A percentile compares a stretch with the other conserved stretches of the same genome.
Conservation (phyloP, 257 asterid genomes). For the Primulina huaijiensis region DNA sequence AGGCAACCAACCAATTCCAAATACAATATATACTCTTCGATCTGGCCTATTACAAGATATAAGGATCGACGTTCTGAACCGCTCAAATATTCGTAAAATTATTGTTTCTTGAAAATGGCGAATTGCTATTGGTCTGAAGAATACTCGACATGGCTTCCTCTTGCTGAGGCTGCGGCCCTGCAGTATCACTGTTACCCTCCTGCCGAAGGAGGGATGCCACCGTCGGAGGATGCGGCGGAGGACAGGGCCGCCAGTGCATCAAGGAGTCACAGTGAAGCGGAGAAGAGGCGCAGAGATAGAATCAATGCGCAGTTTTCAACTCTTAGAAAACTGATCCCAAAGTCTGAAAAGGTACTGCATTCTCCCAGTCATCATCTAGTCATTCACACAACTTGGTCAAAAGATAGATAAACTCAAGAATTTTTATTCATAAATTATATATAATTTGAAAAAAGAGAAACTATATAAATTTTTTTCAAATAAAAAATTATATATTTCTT, state of each 20-base stretch:
- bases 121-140: slow-evolving; percentile 34
- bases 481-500: no score
- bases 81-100: not conserved
- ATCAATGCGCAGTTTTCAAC: slow-evolving; percentile 12
- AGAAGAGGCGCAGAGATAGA: slow-evolving; percentile 18
- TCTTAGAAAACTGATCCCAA: slow-evolving; percentile 17
- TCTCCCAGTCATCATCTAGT: no score
- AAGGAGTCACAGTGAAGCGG: slow-evolving; percentile 5
- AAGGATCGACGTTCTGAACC: slow-evolving; percentile 2
- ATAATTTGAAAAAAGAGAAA: no score
- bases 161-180: slow-evolving; percentile 22
- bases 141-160: slow-evolving; percentile 24
- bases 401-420: no score
- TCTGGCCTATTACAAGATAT: not conserved
- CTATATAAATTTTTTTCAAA: no score
- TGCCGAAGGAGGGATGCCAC: not conserved
- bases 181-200: slow-evolving; percentile 27
- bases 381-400: no score
- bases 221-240: no score
- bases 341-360: slow-evolving; percentile 12
- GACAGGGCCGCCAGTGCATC: not conserved
- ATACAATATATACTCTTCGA: not conserved
- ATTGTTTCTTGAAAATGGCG: slow-evolving; percentile 35
- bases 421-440: no score
- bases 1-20: slow-evolving; percentile 14